These are phyloP conservation scores for Murraya paniculata DNA, from an alignment of 345 rosid genomes.

Conservation along the genomic window DNA sequence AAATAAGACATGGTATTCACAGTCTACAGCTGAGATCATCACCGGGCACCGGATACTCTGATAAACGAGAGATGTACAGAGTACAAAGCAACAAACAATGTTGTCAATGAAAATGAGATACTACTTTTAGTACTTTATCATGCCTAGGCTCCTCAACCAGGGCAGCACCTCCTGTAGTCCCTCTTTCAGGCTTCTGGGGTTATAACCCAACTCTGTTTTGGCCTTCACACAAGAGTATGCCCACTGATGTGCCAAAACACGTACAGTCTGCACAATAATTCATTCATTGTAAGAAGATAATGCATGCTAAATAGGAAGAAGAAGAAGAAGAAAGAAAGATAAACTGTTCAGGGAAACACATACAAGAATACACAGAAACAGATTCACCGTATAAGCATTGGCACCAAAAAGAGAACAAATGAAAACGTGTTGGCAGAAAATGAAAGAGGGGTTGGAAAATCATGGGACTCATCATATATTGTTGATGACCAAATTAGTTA, in stretches of 20 bases:
- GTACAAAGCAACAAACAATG: not conserved
- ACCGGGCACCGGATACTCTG: not conserved
- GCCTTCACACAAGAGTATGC: constrained; percentile 88
- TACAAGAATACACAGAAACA: not conserved
- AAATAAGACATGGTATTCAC: not conserved
- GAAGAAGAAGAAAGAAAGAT: not conserved
- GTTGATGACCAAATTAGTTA: not conserved
- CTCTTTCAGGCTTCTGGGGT: constrained; percentile 74
- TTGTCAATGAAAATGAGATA: not conserved
- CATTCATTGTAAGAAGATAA: not conserved
- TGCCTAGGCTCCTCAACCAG: constrained; percentile 73
- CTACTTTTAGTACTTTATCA: constrained; percentile 49
- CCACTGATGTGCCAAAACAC: constrained; percentile 79
- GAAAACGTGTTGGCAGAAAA: not conserved
- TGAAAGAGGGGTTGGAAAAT: not conserved
- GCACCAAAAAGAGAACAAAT: not conserved
- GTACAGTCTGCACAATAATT: constrained; percentile 53
- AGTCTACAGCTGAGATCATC: not conserved
- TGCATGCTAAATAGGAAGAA: not conserved
- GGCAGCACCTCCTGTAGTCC: constrained; percentile 75
- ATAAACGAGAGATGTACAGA: not conserved
- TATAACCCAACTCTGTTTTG: constrained; percentile 66
- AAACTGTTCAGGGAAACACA: not conserved
- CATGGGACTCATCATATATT: not conserved
- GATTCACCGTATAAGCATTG: not conserved